Conservation (phyloP, 257 asterid species). For the Solanum clarkiae region DNA sequence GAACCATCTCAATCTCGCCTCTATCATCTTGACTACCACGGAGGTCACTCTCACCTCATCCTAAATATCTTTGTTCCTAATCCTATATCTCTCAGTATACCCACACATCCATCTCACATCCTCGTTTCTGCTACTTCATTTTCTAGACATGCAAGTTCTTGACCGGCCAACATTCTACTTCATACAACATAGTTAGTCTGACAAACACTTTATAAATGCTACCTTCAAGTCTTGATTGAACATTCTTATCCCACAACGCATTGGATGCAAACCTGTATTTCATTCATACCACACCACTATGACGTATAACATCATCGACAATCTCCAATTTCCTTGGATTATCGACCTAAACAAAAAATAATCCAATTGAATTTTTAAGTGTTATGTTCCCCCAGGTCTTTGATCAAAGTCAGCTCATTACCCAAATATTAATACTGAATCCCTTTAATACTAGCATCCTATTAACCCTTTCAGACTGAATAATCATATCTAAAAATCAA, state of each 20-base stretch:
- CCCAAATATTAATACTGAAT: background rate
- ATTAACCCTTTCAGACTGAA: background rate
- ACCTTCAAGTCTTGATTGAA: background rate
- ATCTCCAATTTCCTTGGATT: background rate
- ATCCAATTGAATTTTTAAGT: background rate
- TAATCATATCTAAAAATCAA: background rate
- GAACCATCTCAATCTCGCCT: too few relatives aligned
- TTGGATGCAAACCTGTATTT: background rate
- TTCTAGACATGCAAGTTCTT: background rate
- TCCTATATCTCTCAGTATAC: background rate
- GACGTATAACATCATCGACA: background rate
- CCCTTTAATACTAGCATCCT: background rate
- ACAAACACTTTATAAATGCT: background rate
- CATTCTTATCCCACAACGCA: background rate
- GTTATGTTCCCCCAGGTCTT: background rate
- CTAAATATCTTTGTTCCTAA: background rate
- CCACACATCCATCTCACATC: too few relatives aligned
- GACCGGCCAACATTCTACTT: background rate
- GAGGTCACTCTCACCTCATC: background rate
- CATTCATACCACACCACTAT: too few relatives aligned
- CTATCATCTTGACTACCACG: too few relatives aligned
- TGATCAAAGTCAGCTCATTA: background rate
- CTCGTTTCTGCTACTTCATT: background rate
- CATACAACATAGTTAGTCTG: background rate
- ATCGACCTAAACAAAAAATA: background rate